These are phyloP conservation scores for Combretum micranthum DNA, from an alignment of 345 rosid genomes.

Conservation along the genomic window DNA sequence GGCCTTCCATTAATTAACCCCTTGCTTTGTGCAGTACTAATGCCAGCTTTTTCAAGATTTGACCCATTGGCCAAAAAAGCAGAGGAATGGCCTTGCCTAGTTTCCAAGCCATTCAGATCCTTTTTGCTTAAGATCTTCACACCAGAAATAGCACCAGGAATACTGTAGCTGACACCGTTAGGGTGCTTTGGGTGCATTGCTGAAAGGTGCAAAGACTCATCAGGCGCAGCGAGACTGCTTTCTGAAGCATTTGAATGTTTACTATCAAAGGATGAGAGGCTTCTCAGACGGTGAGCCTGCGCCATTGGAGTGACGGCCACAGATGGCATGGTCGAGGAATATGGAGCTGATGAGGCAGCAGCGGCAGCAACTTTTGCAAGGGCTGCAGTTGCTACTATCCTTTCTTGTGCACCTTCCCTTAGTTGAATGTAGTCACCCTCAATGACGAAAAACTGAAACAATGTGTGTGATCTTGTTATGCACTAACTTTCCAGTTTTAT, in stretches of 20 bases:
- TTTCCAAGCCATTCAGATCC: slow-evolving; percentile 21
- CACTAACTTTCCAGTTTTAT: no score
- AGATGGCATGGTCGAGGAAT: slow-evolving; percentile 64
- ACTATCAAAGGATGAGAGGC: slow-evolving; percentile 32
- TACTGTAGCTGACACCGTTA: slow-evolving; percentile 34
- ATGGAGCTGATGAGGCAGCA: slow-evolving; percentile 60
- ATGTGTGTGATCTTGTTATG: slow-evolving; percentile 1
- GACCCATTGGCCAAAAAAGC: slow-evolving; percentile 15
- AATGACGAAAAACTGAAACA: slow-evolving; percentile 67
- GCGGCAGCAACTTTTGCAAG: slow-evolving; percentile 91
- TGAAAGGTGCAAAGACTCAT: slow-evolving; percentile 10
- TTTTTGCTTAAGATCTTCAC: slow-evolving; percentile 46
- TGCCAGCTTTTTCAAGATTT: slow-evolving; percentile 23
- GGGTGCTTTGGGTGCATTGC: slow-evolving; percentile 22
- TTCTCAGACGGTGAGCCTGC: slow-evolving; percentile 59
- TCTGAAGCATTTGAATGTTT: slow-evolving; percentile 14
- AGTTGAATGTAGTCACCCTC: slow-evolving; percentile 86
- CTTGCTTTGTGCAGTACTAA: slow-evolving; percentile 26
- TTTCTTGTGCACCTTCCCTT: slow-evolving; percentile 90
- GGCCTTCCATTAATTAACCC: slow-evolving; percentile 36
- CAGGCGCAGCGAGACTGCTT: slow-evolving; percentile 6
- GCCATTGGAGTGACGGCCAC: slow-evolving; percentile 96
- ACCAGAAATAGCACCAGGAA: slow-evolving; percentile 32
- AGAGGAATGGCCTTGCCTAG: slow-evolving; percentile 1
- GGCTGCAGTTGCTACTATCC: slow-evolving; percentile 88